Evolutionary conservation across 2,329 filamentous ascomycete genomes (phyloP), one percentile per base, ranked within the genome.

Genomic region (Aspergillus cejpii): DNA sequence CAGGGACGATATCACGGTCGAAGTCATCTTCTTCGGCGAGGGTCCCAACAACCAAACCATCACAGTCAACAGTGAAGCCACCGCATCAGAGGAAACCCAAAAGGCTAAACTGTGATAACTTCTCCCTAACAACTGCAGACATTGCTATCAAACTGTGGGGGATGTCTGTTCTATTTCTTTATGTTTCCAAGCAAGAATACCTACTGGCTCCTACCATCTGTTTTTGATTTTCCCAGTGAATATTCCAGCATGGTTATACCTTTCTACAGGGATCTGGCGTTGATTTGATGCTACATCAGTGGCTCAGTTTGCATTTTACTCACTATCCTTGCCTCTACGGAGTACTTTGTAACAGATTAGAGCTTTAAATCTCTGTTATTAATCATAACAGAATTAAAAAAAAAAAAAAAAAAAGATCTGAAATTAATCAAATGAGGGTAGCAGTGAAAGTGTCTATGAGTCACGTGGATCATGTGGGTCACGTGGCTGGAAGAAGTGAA

Each of bases 1-100:
- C 48, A 91, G 88, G 55, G 92, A 98, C 63, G 92, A 98, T 64
- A 72, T 98, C 51, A 98, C 92, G 0, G 91, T 98, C 12, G 88
- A 98, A 67, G 92, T 98, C 49, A 94, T 98, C 61, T 98, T 98
- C 77, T 98, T 98, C 59, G 92, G 92, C 48, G 81, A 94, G 56
- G 80, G 84, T 27, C 62, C 83, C 42, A 83, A 83, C 63, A 85
- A 78, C 23, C 89, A 90, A 27, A 83, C 84, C 51, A 84, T 97
- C 4, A 79, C 84, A 4, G 66, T 94, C 46, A 98, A 97, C 67
- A 75, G 84, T 52, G 91, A 96, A 60, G 92, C 92, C 1, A 94
- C 84, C 48, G 87, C 85, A 29, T 65, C 73, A 2, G 70, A 71
- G 40, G 65, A 70, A 12, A 66, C 66, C 14, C 56, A 58, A 21